phyloP scores from a whole-genome alignment of 1,284 basidiomycete genomes.

The Crocinoboletus sp. region DNA sequence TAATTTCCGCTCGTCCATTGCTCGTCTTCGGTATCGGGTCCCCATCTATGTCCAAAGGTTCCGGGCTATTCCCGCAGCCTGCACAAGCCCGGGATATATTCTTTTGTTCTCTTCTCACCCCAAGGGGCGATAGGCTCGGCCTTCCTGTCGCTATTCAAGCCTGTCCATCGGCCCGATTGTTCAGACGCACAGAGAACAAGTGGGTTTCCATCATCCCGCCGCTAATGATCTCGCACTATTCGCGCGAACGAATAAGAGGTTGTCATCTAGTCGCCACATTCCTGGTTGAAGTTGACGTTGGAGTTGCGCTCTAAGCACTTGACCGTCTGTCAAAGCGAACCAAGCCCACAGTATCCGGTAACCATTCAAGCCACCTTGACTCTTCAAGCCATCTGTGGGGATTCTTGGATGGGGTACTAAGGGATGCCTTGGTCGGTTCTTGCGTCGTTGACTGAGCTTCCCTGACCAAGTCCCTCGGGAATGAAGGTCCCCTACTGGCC shows the following conservation, averaged over 20 bases:
- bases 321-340: neutral
- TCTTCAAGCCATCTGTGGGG: neutral
- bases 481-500: conserved; percentile 11
- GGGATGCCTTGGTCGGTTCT: neutral
- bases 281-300: neutral
- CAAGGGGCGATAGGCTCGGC: neutral
- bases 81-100: neutral
- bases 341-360: conserved; percentile 3
- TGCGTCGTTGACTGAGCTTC: neutral
- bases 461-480: conserved; percentile 12
- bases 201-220: conserved; percentile 4
- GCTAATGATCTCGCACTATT: neutral
- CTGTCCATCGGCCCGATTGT: neutral
- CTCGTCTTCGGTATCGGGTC: neutral
- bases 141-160: neutral
- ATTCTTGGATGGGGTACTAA: conserved; percentile 1
- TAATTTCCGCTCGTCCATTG: conserved; percentile 12
- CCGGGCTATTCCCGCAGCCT: conserved; percentile 7
- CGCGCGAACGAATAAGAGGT: neutral
- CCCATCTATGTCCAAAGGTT: neutral
- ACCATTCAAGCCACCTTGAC: neutral
- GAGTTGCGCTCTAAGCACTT: neutral
- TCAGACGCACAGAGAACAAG: neutral
- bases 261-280: neutral
- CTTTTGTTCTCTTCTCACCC: conserved; percentile 6